Base-by-base conservation (phyloP, 1,139 yeast species). In the Magnusiomyces paraingens region DNA sequence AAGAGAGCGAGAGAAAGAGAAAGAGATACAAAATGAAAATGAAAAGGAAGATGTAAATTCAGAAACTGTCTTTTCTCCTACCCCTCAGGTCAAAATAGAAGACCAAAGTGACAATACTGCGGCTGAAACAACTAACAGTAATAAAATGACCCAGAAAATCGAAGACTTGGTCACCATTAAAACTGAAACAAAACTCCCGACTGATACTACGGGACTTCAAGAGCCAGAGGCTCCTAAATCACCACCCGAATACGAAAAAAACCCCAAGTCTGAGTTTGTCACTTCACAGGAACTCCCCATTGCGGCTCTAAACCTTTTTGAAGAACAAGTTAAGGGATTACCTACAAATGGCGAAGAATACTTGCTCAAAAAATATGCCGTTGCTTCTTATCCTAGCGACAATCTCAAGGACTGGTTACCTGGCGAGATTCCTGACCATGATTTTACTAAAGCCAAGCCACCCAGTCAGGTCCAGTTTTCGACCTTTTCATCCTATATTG, bases 381-480 rank as follows among this genome's bases (percentile, higher is more conserved):
- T 94, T 14, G 88, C 95, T 0, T 83, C 93, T 17, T 93, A 84
- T 66, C 99, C 99, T 0, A 81, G 82, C 32, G 77, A 76, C 47
- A 96, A 91, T 65, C 73, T 94, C 47, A 77, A 81, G 61, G 86
- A 83, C 53, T 70, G 86, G 58, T 74, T 94, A 44, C 96, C 99
- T 0, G 99, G 99, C 2, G 80, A 76, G 41, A 84, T 90, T 29
- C 99, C 99, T 10, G 83, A 86, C 67, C 80, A 78, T 54, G 99
- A 93, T 68, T 90, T 87, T 64, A 85, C 96, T 10, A 82, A 83
- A 58, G 82, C 83, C 21, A 91, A 91, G 64, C 97, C 97, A 6
- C 73, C 89, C 1, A 91, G 88, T 68, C 99, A 93, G 71, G 95
- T 93, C 20, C 97, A 90, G 64, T 90, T 87, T 68, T 78, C 89